Evolutionary conservation across 768 basidiomycete species (phyloP).

Genomic region (Leccinum disarticulatum): DNA sequence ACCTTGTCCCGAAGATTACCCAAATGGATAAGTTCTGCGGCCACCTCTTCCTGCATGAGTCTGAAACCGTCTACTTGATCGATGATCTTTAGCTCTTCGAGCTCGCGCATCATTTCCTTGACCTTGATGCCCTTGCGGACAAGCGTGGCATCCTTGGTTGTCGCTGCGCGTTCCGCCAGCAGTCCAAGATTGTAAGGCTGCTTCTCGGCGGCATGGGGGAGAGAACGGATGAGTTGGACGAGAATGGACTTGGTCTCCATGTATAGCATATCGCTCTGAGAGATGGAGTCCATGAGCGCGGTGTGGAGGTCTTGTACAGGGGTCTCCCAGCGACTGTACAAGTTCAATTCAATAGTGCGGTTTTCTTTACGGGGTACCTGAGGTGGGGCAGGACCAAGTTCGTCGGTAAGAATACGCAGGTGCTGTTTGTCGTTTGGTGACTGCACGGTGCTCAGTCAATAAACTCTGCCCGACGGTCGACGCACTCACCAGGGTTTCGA

Average conservation of each 20-base stretch:
- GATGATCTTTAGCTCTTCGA: conserved; percentile 87
- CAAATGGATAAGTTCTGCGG: conserved; percentile 91
- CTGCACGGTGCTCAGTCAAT: conserved; percentile 39
- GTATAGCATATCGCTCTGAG: conserved; percentile 97
- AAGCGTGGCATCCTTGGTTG: conserved; percentile 93
- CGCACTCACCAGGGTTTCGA: conserved; percentile 81
- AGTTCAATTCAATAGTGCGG: conserved; percentile 82
- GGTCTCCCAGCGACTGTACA: conserved; percentile 99
- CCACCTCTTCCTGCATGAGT: conserved; percentile 97
- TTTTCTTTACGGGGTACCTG: conserved; percentile 99
- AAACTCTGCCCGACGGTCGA: not conserved
- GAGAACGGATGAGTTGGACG: conserved; percentile 93
- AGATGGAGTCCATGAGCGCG: conserved; percentile 95
- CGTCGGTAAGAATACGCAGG: conserved; percentile 92
- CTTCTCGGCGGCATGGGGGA: conserved; percentile 81
- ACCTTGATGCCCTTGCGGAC: conserved; percentile 99
- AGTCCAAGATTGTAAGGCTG: conserved; percentile 85
- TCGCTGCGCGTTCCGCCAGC: conserved; percentile 93
- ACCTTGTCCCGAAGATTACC: conserved; percentile 98
- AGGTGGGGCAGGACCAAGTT: conserved; percentile 87
- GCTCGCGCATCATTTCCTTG: conserved; percentile 96
- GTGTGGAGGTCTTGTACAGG: conserved; percentile 97
- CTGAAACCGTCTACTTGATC: conserved; percentile 81
- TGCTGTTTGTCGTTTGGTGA: conserved; percentile 98
- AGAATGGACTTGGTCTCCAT: conserved; percentile 99